Conservation (phyloP, 768 basidiomycete species). For the Russula ochroleuca region DNA sequence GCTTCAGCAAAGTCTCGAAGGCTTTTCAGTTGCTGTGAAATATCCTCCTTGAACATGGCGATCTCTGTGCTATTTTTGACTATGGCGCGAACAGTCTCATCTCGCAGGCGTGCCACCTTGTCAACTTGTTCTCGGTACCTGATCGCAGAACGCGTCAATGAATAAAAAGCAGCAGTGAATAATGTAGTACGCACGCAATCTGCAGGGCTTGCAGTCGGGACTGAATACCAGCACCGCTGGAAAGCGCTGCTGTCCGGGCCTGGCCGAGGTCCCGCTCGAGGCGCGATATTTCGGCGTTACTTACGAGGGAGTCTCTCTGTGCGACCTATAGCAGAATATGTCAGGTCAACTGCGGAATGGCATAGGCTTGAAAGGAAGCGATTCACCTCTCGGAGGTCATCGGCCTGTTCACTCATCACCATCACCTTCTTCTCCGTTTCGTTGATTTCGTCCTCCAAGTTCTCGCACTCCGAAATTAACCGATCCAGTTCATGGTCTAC, state of each 20-base stretch:
- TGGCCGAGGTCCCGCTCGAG: constrained; percentile 70
- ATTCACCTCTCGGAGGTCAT: constrained; percentile 75
- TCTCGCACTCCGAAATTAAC: constrained; percentile 71
- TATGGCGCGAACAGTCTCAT: constrained; percentile 76
- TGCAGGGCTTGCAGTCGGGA: constrained; percentile 70
- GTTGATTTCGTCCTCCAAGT: constrained; percentile 69
- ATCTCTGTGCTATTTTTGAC: constrained; percentile 84
- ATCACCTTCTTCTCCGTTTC: constrained; percentile 71
- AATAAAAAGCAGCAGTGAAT: constrained; percentile 11
- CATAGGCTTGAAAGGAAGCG: not conserved
- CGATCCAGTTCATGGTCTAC: constrained; percentile 83
- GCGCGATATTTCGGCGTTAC: constrained; percentile 59
- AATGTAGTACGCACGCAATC: constrained; percentile 54
- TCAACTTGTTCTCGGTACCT: constrained; percentile 80
- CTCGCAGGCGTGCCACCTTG: constrained; percentile 66
- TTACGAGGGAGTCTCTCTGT: constrained; percentile 67
- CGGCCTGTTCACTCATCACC: constrained; percentile 67
- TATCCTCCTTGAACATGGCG: constrained; percentile 73
- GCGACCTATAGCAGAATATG: constrained; percentile 48
- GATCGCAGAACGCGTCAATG: constrained; percentile 13
- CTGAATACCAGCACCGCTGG: constrained; percentile 80
- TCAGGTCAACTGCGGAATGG: not conserved
- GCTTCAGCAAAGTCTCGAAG: constrained; percentile 65
- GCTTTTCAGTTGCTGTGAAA: constrained; percentile 64
- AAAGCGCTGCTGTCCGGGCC: constrained; percentile 69